These are phyloP conservation scores for Hypomontagnella submonticulosa DNA, from an alignment of 495 filamentous ascomycete species.

Conservation along the genomic window DNA sequence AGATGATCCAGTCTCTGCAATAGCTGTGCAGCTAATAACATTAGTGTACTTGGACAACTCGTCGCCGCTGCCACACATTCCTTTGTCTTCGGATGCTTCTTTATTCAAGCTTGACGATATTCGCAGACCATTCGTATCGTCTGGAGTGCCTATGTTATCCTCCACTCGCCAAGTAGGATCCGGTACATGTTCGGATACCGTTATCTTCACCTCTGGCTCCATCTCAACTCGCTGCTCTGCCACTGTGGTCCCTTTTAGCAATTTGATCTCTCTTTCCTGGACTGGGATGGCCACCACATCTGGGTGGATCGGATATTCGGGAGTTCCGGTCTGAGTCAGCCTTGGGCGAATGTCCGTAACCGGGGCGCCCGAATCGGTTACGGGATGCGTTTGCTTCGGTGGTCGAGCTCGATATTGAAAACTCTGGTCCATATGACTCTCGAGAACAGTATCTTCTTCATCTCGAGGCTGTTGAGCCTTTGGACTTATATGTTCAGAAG, in stretches of 20 bases:
- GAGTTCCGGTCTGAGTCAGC: slow-evolving; percentile 22
- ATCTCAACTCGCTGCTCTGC: slow-evolving; percentile 1
- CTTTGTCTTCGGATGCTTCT: background rate
- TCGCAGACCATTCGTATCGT: background rate
- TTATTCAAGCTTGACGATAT: background rate
- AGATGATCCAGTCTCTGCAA: background rate
- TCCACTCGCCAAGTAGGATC: background rate
- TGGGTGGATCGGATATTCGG: slow-evolving; percentile 13
- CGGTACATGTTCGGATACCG: slow-evolving; percentile 9
- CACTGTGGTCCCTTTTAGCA: slow-evolving; percentile 1
- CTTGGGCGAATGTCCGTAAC: background rate
- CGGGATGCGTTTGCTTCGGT: slow-evolving; percentile 15
- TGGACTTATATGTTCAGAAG: background rate
- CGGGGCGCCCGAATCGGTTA: slow-evolving; percentile 5
- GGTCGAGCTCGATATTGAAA: slow-evolving; percentile 46
- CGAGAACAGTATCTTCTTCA: slow-evolving; percentile 16
- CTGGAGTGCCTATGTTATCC: background rate
- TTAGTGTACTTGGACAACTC: background rate
- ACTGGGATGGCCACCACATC: background rate
- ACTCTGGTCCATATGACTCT: slow-evolving; percentile 42
- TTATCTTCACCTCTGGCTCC: slow-evolving; percentile 1
- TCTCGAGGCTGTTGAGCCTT: slow-evolving; percentile 6
- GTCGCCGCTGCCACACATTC: background rate
- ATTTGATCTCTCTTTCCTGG: slow-evolving; percentile 2
- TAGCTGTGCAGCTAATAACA: background rate